Evolutionary conservation across 768 basidiomycete species (phyloP).

Genomic region (Leucosporidium yakuticum): DNA sequence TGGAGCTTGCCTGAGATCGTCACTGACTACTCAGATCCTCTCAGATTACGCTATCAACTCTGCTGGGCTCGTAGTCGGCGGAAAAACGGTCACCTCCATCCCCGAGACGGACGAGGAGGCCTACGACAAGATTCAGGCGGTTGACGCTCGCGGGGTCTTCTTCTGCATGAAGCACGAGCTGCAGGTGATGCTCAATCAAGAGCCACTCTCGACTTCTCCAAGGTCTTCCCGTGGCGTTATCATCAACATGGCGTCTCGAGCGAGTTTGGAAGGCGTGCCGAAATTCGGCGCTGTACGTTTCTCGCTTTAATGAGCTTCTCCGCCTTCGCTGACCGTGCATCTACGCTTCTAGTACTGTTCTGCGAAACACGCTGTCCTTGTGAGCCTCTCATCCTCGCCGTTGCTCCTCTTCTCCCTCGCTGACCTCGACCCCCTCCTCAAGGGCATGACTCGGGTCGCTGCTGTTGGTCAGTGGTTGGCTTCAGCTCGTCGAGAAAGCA

Average conservation of each 20-base stretch:
- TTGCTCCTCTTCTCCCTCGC: not conserved
- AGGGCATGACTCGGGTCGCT: conserved; percentile 1
- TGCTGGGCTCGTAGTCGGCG: not conserved
- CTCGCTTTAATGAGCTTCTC: no score
- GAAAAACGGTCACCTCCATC: not conserved
- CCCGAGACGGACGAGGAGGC: not conserved
- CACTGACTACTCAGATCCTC: not conserved
- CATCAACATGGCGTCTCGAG: conserved; percentile 6
- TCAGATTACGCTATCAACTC: conserved; percentile 1
- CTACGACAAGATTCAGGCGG: not conserved
- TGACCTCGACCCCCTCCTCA: not conserved
- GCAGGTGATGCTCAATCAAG: not conserved
- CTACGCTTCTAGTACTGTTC: not conserved
- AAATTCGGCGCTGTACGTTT: not conserved
- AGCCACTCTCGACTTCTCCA: not conserved
- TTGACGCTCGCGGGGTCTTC: not conserved
- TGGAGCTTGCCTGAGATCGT: no score
- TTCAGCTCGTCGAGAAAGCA: not conserved
- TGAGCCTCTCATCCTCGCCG: not conserved
- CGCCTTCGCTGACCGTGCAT: no score
- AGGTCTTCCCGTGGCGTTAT: not conserved
- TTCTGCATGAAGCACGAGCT: conserved; percentile 5
- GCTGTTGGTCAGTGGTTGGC: not conserved
- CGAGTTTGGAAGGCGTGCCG: not conserved
- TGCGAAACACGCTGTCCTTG: not conserved